phyloP scores from a whole-genome alignment of 1,284 basidiomycete genomes.

The Marasmius sp. region DNA sequence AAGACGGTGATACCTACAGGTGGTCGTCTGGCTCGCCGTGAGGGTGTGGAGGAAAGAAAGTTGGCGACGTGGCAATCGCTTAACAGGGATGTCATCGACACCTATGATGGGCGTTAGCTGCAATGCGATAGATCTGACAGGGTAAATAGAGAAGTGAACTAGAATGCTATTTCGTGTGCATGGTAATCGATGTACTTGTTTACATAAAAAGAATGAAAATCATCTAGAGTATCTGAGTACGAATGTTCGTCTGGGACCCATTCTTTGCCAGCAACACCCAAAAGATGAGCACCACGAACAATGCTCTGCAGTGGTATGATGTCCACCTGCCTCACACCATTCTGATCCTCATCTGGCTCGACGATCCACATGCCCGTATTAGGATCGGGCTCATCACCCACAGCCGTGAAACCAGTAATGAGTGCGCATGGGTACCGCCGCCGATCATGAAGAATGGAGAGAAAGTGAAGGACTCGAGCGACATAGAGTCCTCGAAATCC shows the following conservation, averaged over 20 bases:
- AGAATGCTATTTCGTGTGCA: too few relatives aligned
- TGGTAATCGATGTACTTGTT: too few relatives aligned
- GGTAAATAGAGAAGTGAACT: too few relatives aligned
- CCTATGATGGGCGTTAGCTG: too few relatives aligned
- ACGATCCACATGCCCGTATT: conserved; percentile 30
- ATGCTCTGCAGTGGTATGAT: conserved; percentile 21
- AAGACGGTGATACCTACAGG: too few relatives aligned
- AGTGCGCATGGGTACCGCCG: not conserved
- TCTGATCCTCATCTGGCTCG: conserved; percentile 17
- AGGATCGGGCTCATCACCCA: conserved; percentile 11
- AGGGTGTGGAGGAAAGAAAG: too few relatives aligned
- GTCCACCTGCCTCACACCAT: conserved; percentile 4
- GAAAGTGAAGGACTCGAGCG: conserved; percentile 22
- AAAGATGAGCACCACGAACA: conserved; percentile 23
- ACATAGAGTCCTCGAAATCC: conserved; percentile 18
- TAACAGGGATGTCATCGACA: too few relatives aligned
- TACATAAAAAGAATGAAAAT: conserved; percentile 14
- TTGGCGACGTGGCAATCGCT: too few relatives aligned
- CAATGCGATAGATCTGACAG: too few relatives aligned
- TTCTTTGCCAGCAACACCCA: conserved; percentile 14
- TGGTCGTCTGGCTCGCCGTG: too few relatives aligned
- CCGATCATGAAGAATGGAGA: conserved; percentile 12
- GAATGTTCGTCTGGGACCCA: conserved; percentile 17
- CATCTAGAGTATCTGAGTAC: conserved; percentile 11
- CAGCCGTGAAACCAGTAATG: not conserved